Base-by-base conservation (phyloP, 1,139 yeast species). In the Diutina rugosa region DNA sequence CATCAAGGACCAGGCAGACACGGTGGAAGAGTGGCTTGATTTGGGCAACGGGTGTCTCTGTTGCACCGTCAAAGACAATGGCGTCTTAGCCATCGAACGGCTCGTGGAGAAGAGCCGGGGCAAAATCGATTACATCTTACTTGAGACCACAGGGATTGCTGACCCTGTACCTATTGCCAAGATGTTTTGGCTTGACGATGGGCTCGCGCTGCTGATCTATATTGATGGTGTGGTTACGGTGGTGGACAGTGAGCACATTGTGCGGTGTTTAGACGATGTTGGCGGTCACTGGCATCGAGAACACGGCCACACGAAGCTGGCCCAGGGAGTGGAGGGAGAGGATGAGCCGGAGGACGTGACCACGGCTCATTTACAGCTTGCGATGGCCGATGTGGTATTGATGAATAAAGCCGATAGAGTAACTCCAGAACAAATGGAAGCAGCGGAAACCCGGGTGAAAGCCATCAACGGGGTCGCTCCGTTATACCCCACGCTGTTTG, bases 121-220 rank as follows among this genome's bases (percentile, higher is more conserved):
- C 52, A 79, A 78, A 57, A 91, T 93, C 58, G 99, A 95, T 67
- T 88, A 93, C 65, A 90, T 93, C 32, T 69, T 93, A 32, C 72
- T 95, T 57, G 99, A 93, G 67, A 95, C 99, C 0, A 90, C 97
- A 0, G 99, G 99, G 0, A 78, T 95, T n/a, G 99, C 99, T 0
- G 98, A 93, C 66, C 99, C 99, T 0, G 97, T 87, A 0, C 98
- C 98, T 0, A 90, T 93, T 46, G 97, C 97, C 8, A 82, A 84
- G 62, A 93, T 93, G 97, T 93, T 93, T 69, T 93, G 99, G 99
- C 76, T 91, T 48, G 99, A 93, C 67, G 95, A 88, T 45, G 97
- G 93, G 0, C 73, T 93, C 57, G 78, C 85, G 12, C 85, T 96
- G 6, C 85, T 83, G 61, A 89, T 93, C 1, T 89, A 88, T 67